Evolutionary conservation across 805 yeast species (phyloP).

Genomic region (Barnettozyma siamensis): DNA sequence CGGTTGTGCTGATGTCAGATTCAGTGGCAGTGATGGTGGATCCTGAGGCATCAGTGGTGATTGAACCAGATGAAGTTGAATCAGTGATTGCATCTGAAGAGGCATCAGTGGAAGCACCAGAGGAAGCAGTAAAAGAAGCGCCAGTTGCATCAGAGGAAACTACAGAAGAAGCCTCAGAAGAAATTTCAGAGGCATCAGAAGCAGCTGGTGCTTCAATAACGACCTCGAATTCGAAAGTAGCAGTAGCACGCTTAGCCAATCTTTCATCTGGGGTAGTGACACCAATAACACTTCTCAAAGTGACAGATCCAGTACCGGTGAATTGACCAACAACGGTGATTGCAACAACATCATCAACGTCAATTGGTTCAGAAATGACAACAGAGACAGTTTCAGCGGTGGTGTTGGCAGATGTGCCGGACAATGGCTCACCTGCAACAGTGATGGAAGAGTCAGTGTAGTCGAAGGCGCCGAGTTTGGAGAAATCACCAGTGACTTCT

Average conservation of each 20-base stretch:
- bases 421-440: constrained; percentile 3
- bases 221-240: background rate
- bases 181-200: background rate
- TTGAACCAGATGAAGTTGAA: no score
- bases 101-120: background rate
- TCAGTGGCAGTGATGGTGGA: background rate
- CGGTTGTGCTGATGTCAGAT: background rate
- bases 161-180: background rate
- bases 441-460: constrained; percentile 5
- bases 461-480: background rate
- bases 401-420: background rate
- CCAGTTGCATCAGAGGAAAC: background rate
- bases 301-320: background rate
- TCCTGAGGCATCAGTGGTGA: no score
- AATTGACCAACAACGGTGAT: constrained; percentile 2
- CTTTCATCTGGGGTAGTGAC: background rate
- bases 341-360: background rate
- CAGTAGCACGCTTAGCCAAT: background rate
- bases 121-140: background rate
- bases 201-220: background rate
- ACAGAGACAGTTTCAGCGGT: background rate
- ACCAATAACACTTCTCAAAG: background rate
- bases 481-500: constrained; percentile 1
- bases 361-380: background rate
- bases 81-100: background rate